Conservation (phyloP, 495 filamentous ascomycete species). For the Achaetomiella virescens region DNA sequence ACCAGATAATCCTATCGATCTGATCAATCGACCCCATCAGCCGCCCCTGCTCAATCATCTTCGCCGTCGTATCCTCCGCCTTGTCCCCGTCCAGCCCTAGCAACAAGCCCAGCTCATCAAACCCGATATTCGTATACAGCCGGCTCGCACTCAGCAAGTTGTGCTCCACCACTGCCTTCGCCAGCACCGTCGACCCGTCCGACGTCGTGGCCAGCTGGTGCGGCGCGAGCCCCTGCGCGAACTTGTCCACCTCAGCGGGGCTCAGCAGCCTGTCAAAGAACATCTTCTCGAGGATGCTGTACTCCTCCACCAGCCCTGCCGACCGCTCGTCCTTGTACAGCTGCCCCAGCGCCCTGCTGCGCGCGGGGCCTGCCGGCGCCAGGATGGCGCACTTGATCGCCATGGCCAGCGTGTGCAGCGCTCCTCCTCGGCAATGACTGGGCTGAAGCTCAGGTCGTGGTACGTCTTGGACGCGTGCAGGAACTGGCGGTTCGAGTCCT, state of each 20-base stretch:
- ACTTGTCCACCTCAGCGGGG: slow-evolving; percentile 75
- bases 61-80: slow-evolving; percentile 85
- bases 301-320: slow-evolving; percentile 67
- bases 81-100: slow-evolving; percentile 73
- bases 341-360: slow-evolving; percentile 68
- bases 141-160: slow-evolving; percentile 82
- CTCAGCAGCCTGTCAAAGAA: slow-evolving; percentile 82
- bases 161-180: slow-evolving; percentile 91
- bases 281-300: slow-evolving; percentile 92
- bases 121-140: slow-evolving; percentile 83
- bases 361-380: slow-evolving; percentile 81
- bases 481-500: slow-evolving; percentile 84
- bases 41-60: slow-evolving; percentile 92
- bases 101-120: slow-evolving; percentile 67
- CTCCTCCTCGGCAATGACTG: slow-evolving; percentile 73
- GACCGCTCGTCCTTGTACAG: slow-evolving; percentile 94
- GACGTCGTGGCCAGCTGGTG: slow-evolving; percentile 86
- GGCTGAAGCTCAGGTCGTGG: slow-evolving; percentile 71
- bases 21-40: slow-evolving; percentile 87
- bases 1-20: slow-evolving; percentile 82
- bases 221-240: slow-evolving; percentile 68
- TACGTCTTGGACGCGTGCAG: slow-evolving; percentile 84
- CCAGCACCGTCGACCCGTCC: slow-evolving; percentile 89
- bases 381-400: slow-evolving; percentile 95
- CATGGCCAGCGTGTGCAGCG: slow-evolving; percentile 74